Base-by-base conservation (phyloP, 2,329 filamentous ascomycete species). In the Colletotrichum shisoi region DNA sequence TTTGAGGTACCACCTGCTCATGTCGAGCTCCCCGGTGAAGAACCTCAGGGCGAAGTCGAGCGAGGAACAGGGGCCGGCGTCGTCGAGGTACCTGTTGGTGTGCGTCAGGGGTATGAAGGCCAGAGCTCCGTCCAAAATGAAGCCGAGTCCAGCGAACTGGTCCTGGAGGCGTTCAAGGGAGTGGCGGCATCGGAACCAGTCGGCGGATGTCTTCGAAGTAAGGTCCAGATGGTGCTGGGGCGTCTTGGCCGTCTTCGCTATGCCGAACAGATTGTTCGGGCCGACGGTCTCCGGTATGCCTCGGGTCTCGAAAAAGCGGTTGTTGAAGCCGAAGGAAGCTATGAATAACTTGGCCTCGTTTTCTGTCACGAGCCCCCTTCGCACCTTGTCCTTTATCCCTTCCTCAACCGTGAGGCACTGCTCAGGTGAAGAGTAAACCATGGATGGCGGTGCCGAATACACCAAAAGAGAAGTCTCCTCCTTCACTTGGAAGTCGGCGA, bases 21-120 rank as follows among this genome's bases (percentile, higher is more conserved):
- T 9, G 58, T 82, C 75, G 0, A 82, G 62, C 0, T 77, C 75
- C 0, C 74, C 76, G 1, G 72, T 73, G 66, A 83, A 81, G 7
- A 83, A 69, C 0, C 83, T 74, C 63, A 85, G 63, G 3, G 84
- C 79, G 71, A 85, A 85, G 69, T 85, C 83, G n/a, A 85, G 70
- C 11, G 77, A 80, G 2, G 79, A 80, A 58, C 79, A 82, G 2
- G 82, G 81, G 7, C 70, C 76, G 0, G 75, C 76, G 44, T 85
- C 81, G 1, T 80, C 77, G 44, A 84, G 75, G 70, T 76, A 81
- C 73, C 77, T 71, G 11, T 81, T 76, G 57, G 73, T 77, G 58
- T 82, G 81, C 1, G 73, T 74, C 57, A 85, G 69, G 0, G 82
- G 81, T 1, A 80, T 40, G 44, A 84, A 84, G 0, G 80, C 73